Evolutionary conservation across 1,139 yeast genomes (phyloP).

Genomic region (Wickerhamomyces sp.): DNA sequence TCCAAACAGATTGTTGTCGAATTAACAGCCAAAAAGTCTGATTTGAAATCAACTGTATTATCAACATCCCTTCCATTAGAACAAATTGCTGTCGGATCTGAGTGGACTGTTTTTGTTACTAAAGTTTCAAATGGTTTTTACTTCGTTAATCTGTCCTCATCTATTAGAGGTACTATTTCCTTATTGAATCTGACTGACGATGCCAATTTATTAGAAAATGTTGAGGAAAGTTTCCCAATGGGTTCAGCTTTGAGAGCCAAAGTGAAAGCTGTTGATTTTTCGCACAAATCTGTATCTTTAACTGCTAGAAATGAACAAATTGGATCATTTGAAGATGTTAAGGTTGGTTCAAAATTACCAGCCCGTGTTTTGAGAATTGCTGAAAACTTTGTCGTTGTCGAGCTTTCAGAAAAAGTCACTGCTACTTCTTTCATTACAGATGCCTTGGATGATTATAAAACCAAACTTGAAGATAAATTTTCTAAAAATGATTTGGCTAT

Average conservation of each 20-base stretch:
- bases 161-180: constrained; percentile 62
- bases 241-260: constrained; percentile 66
- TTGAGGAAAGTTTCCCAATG: constrained; percentile 56
- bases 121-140: constrained; percentile 54
- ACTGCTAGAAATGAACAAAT: constrained; percentile 45
- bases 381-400: constrained; percentile 61
- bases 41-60: constrained; percentile 27
- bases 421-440: constrained; percentile 76
- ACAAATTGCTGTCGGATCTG: constrained; percentile 45
- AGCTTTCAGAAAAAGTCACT: constrained; percentile 54
- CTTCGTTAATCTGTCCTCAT: constrained; percentile 71
- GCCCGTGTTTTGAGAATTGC: constrained; percentile 63
- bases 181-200: constrained; percentile 62
- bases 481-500: constrained; percentile 53
- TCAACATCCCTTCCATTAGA: constrained; percentile 42
- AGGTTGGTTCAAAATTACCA: constrained; percentile 57
- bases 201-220: constrained; percentile 42
- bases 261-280: constrained; percentile 51
- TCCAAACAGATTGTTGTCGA: constrained; percentile 60
- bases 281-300: constrained; percentile 47
- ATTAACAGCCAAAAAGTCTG: constrained; percentile 50
- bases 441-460: constrained; percentile 67
- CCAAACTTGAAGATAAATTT: constrained; percentile 49
- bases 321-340: constrained; percentile 44
- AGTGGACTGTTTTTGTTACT: constrained; percentile 61